phyloP scores from a whole-genome alignment of 176 grass and related monocot genomes.

The Carex scoparia region DNA sequence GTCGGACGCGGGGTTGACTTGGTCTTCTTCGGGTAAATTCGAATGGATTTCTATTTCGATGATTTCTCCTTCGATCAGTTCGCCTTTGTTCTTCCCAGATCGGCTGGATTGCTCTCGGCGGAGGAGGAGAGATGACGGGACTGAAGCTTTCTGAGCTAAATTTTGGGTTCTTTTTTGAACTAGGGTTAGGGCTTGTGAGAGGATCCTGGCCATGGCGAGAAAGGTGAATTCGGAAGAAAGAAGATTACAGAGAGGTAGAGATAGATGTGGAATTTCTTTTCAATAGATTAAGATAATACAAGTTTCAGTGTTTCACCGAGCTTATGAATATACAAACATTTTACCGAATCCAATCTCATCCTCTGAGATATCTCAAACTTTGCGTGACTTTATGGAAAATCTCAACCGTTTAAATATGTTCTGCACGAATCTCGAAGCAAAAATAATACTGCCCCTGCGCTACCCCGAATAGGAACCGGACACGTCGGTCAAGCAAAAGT shows the following conservation, averaged over 20 bases:
- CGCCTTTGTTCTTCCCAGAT: conserved; percentile 34
- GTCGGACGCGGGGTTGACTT: background rate
- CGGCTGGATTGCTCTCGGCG: conserved; percentile 30
- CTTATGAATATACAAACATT: background rate
- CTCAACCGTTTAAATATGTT: too few species aligned
- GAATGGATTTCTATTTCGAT: conserved; percentile 41
- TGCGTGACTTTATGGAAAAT: too few species aligned
- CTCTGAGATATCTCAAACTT: too few species aligned
- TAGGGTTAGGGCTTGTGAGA: conserved; percentile 48
- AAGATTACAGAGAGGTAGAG: background rate
- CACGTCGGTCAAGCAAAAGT: too few species aligned
- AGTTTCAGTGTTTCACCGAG: background rate
- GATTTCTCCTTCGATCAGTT: conserved; percentile 73
- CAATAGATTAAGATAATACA: background rate
- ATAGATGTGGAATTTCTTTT: background rate
- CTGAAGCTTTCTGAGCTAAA: background rate
- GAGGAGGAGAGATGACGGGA: background rate
- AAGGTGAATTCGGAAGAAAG: background rate
- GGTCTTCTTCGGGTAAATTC: conserved; percentile 1
- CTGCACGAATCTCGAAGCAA: too few species aligned
- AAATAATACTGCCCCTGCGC: too few species aligned
- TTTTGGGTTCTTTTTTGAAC: background rate
- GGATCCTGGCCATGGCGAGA: conserved; percentile 55
- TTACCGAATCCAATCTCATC: background rate
- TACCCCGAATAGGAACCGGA: too few species aligned